Evolutionary conservation across 2,329 filamentous ascomycete species (phyloP).

Genomic region (Fusarium hainanense): DNA sequence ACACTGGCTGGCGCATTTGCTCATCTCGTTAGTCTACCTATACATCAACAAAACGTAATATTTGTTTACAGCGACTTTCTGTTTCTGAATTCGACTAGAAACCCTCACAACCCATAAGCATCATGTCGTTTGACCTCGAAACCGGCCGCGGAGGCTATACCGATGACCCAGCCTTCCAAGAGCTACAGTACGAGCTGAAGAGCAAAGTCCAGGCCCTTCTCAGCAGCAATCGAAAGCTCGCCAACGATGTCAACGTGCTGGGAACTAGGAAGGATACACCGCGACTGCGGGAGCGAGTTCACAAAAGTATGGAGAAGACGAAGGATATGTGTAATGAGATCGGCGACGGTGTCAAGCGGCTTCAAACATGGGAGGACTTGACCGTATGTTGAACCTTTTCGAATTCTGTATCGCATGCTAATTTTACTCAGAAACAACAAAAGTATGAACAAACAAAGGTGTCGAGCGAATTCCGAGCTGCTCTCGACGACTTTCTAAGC

Average conservation of each 20-base stretch:
- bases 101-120: not conserved
- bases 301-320: slow-evolving; percentile 87
- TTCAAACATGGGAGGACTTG: slow-evolving; percentile 87
- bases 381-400: slow-evolving; percentile 65
- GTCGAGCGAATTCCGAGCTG: slow-evolving; percentile 90
- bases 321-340: slow-evolving; percentile 89
- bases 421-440: slow-evolving; percentile 77
- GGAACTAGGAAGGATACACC: slow-evolving; percentile 93
- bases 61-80: slow-evolving; percentile 4
- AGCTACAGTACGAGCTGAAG: slow-evolving; percentile 83
- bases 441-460: slow-evolving; percentile 97
- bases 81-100: not conserved
- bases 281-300: slow-evolving; percentile 88
- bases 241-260: slow-evolving; percentile 84
- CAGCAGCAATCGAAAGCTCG: slow-evolving; percentile 85
- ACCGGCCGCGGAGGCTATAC: slow-evolving; percentile 82
- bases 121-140: slow-evolving; percentile 95
- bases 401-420: slow-evolving; percentile 20
- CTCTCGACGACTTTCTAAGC: slow-evolving; percentile 88
- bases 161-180: slow-evolving; percentile 93
- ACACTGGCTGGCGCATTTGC: slow-evolving; percentile 11
- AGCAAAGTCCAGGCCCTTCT: slow-evolving; percentile 91
- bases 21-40: not conserved
- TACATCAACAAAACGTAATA: slow-evolving; percentile 16
- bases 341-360: slow-evolving; percentile 91